phyloP scores from a whole-genome alignment of 2,329 filamentous ascomycete genomes.

The Colletotrichum musae region DNA sequence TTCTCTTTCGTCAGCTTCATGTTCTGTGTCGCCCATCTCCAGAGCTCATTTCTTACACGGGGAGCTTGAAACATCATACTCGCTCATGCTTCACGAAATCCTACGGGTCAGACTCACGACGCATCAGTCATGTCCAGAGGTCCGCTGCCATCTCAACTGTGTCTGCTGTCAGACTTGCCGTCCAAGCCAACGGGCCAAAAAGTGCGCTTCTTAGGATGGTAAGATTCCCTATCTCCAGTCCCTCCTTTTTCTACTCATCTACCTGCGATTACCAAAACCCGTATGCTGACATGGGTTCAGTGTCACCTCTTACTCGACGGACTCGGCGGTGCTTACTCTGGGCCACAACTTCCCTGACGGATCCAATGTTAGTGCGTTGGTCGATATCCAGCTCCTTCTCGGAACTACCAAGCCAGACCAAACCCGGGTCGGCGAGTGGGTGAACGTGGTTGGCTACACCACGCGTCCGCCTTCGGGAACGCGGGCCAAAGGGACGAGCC shows the following conservation, averaged over 20 bases:
- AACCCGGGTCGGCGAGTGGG: conserved; percentile 83
- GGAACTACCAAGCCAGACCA: conserved; percentile 74
- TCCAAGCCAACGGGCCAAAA: conserved; percentile 74
- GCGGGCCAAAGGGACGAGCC: conserved; percentile 31
- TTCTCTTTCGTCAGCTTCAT: too few species aligned
- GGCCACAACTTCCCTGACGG: conserved; percentile 74
- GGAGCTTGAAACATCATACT: too few species aligned
- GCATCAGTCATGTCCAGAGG: conserved; percentile 63
- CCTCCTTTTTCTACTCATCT: background rate
- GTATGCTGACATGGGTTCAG: conserved; percentile 53
- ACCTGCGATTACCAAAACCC: background rate
- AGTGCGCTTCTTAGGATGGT: conserved; percentile 95
- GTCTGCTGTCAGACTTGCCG: conserved; percentile 75
- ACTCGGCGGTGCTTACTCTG: conserved; percentile 74
- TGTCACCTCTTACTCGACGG: conserved; percentile 65
- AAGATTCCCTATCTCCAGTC: conserved; percentile 43
- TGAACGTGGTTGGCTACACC: conserved; percentile 90
- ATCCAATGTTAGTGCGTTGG: conserved; percentile 65
- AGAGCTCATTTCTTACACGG: too few species aligned
- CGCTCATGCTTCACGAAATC: too few species aligned
- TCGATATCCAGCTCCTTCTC: conserved; percentile 81
- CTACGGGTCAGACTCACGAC: background rate
- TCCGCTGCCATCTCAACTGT: conserved; percentile 75
- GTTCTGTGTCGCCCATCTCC: too few species aligned
- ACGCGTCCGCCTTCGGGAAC: conserved; percentile 48